Percentiles rank a stretch among this genome's conserved stretches.
Evolutionary conservation across 176 grass and related monocot species (phyloP).

Genomic region (Themeda triandra): DNA sequence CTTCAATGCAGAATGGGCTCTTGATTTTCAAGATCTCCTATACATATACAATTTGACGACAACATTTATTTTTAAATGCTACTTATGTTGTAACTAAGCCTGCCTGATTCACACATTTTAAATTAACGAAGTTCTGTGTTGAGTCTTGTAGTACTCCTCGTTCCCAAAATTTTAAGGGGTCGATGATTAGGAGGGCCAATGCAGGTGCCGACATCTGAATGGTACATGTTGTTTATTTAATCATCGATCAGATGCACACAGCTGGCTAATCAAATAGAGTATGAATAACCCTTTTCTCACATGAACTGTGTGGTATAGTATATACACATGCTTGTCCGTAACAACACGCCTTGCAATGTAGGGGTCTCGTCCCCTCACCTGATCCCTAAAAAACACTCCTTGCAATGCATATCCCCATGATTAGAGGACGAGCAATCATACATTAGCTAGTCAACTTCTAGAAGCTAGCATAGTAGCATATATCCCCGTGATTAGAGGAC

Average conservation of each 20-base stretch:
- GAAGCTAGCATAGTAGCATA: no score
- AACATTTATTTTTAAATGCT: no score
- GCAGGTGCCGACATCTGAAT: neutral
- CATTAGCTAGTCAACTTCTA: conserved; percentile 28
- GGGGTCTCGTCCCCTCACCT: no score
- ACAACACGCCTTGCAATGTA: no score
- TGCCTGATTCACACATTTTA: no score
- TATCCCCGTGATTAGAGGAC: no score
- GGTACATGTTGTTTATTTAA: no score
- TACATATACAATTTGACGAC: neutral
- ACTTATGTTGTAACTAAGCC: neutral
- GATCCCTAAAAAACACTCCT: no score
- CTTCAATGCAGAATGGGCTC: neutral
- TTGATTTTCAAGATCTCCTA: neutral
- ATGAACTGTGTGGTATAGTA: neutral
- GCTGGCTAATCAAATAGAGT: neutral
- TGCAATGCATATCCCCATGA: neutral
- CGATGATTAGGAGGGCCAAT: neutral
- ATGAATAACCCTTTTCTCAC: neutral
- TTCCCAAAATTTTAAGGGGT: neutral
- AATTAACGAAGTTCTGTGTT: neutral
- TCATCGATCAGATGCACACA: neutral
- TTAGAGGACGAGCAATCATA: neutral
- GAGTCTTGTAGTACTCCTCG: no score
- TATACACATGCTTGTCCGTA: no score